Evolutionary conservation across 1,139 yeast genomes (phyloP).

Genomic region (Kodamaea ohmeri): DNA sequence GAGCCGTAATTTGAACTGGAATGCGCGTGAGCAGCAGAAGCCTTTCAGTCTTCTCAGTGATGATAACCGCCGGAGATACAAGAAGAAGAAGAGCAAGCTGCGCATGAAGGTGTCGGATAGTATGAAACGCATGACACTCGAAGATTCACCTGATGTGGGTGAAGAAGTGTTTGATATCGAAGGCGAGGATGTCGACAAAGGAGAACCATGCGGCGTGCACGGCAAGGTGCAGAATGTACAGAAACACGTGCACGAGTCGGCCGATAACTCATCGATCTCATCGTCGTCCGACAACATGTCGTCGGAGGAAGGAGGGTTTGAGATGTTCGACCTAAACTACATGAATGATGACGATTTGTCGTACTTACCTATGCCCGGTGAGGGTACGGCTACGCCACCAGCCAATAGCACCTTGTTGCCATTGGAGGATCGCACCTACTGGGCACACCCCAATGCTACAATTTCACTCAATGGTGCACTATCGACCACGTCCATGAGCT

Average conservation of each 20-base stretch:
- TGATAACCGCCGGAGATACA: conserved; percentile 41
- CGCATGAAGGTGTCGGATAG: conserved; percentile 26
- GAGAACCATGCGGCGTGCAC: conserved; percentile 3
- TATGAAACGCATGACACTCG: conserved; percentile 14
- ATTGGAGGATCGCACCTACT: conserved; percentile 35
- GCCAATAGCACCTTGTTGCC: conserved; percentile 19
- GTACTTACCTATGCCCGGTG: conserved; percentile 27
- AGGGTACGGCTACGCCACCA: conserved; percentile 33
- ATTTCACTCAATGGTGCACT: conserved; percentile 23
- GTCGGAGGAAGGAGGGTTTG: conserved; percentile 14
- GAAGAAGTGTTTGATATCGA: conserved; percentile 31
- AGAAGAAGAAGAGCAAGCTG: conserved; percentile 19
- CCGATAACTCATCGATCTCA: conserved; percentile 13
- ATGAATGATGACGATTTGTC: conserved; percentile 18
- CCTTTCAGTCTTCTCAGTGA: conserved; percentile 59
- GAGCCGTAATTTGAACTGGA: conserved; percentile 83
- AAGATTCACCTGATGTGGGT: conserved; percentile 8
- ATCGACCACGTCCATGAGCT: conserved; percentile 2
- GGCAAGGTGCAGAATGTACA: not conserved
- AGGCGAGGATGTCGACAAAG: conserved; percentile 9
- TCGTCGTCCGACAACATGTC: conserved; percentile 15
- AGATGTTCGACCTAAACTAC: conserved; percentile 8
- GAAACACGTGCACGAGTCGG: conserved; percentile 7
- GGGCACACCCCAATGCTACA: conserved; percentile 42
- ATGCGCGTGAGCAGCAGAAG: conserved; percentile 75